phyloP scores from a whole-genome alignment of 2,329 filamentous ascomycete species.

The Pseudogymnoascus sp. region DNA sequence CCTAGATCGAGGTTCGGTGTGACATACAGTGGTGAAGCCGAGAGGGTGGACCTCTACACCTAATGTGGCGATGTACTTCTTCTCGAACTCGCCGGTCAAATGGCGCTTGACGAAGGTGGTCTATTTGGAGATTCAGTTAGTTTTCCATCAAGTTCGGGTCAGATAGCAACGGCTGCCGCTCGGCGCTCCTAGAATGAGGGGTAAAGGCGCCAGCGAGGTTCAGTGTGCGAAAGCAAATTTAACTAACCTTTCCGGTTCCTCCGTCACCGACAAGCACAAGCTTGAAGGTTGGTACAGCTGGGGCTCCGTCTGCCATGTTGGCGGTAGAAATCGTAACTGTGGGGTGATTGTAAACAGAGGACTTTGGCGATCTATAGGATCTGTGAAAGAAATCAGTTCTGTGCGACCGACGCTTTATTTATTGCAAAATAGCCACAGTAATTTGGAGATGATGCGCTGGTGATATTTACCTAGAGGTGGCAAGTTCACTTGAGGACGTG shows the following conservation, averaged over 20 bases:
- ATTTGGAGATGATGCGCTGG: not conserved
- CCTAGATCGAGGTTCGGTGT: slow-evolving; percentile 14
- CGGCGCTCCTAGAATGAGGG: slow-evolving; percentile 13
- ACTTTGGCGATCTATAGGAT: slow-evolving; percentile 2
- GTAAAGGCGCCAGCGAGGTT: not conserved
- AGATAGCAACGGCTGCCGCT: not conserved
- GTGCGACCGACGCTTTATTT: not conserved
- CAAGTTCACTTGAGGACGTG: slow-evolving; percentile 24
- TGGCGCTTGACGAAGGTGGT: slow-evolving; percentile 99
- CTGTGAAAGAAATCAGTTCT: not conserved
- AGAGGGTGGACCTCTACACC: slow-evolving; percentile 99
- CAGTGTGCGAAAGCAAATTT: not conserved
- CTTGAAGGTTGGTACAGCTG: slow-evolving; percentile 81
- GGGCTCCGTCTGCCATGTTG: slow-evolving; percentile 55
- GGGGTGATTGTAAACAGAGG: slow-evolving; percentile 22
- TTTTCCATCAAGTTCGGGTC: not conserved
- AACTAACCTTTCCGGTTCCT: slow-evolving; percentile 94
- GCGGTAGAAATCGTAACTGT: slow-evolving; percentile 11
- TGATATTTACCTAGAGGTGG: not conserved
- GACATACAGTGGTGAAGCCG: slow-evolving; percentile 89
- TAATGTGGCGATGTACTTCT: slow-evolving; percentile 99
- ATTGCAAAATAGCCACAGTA: not conserved
- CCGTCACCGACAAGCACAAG: slow-evolving; percentile 98
- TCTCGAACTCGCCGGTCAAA: slow-evolving; percentile 99
- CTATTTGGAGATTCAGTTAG: slow-evolving; percentile 38